Conservation (phyloP, 148 eudicot species). For the Vaccinium darrowii region DNA sequence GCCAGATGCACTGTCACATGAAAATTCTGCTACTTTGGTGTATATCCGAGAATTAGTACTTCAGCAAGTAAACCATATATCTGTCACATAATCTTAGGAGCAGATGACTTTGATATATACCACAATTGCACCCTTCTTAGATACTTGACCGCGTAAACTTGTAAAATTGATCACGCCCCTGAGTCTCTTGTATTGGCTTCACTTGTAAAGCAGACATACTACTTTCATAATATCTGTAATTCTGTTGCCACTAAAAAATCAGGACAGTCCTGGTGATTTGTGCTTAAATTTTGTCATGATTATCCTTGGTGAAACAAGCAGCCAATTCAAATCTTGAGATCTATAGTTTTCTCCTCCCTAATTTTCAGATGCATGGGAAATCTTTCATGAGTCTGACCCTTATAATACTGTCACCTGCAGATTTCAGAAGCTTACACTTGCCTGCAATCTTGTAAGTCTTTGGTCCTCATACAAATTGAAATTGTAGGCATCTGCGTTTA, state of each 20-base stretch:
- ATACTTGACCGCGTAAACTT: not conserved
- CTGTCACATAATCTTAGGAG: not conserved
- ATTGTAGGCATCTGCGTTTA: not conserved
- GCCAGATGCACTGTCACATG: not conserved
- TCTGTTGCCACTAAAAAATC: not conserved
- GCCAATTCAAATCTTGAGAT: not conserved
- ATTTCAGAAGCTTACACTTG: constrained; percentile 77
- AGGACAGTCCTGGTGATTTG: not conserved
- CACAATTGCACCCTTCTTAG: not conserved
- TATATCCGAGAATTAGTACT: no score
- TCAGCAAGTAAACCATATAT: not conserved
- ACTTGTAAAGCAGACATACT: not conserved
- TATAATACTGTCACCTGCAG: constrained; percentile 34
- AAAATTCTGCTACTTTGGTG: not conserved
- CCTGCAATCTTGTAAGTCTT: constrained; percentile 47
- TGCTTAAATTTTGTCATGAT: not conserved
- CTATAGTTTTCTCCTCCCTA: not conserved
- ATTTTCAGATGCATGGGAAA: not conserved
- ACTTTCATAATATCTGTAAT: not conserved
- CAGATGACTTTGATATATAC: not conserved
- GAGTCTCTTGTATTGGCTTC: not conserved
- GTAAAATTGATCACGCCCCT: not conserved
- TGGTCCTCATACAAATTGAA: not conserved
- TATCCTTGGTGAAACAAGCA: not conserved
- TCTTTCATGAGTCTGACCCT: not conserved